Base-by-base conservation (phyloP, 1,284 basidiomycete species). In the Austropuccinia psidii region DNA sequence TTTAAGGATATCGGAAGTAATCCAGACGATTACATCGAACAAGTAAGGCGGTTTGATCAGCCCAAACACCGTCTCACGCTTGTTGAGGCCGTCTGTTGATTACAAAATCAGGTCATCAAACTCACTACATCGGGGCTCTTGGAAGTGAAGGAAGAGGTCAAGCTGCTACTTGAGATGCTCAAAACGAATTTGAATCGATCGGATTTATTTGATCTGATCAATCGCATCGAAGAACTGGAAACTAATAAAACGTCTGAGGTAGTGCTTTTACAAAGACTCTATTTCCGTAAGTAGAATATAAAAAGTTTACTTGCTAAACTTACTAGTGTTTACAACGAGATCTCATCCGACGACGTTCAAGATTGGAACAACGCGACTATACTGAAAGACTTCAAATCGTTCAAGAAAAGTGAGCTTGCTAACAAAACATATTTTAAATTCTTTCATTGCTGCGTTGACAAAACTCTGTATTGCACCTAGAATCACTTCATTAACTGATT, bases 21-120 rank as follows among this genome's bases (percentile, higher is more conserved):
- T 15, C 43, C 60, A 45, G 60, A 62, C 17, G 61, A 64, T n/a
- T 64, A 64, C 61, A 49, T 64, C 13, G 39, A 64, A 33, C 61
- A 64, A 35, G 61, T 45, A 11, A 11, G 41, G 37, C 35, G 24
- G 37, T 60, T 39, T 19, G 17, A 7, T 19, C 21, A 5, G 27
- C 27, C 31, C 21, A 4, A 2, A 35, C 55, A 37, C 29, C 37
- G 4, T n/a, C n/a, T n/a, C n/a, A n/a, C n/a, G n/a, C n/a, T n/a
- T n/a, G n/a, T n/a, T n/a, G n/a, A n/a, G n/a, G n/a, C 49, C 49
- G 21, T 37, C 21, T 54, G 13, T 27, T 29, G n/a, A 24, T 54
- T 35, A 57, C 17, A 13, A 15, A 21, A 15, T 24, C 41, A 64
- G 61, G 6, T 49, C 43, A 64, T 64, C n/a, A 33, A 24, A 4